phyloP scores from a whole-genome alignment of 768 basidiomycete genomes.

The Boletus insuetus region DNA sequence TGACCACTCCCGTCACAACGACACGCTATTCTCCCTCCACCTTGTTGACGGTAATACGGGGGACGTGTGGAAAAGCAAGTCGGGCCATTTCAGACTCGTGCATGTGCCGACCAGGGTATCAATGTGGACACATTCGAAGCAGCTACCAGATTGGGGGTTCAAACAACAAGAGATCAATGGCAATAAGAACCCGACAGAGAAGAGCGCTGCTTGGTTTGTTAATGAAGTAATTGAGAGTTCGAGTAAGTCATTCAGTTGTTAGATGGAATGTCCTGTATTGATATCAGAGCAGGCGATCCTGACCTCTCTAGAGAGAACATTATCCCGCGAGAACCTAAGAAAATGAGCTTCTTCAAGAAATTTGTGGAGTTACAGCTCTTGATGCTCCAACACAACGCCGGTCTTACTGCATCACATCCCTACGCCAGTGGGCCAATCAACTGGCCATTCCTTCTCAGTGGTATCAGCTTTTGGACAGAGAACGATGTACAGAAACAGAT shows the following conservation, averaged over 20 bases:
- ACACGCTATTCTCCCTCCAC: slow-evolving; percentile 82
- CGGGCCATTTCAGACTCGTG: slow-evolving; percentile 86
- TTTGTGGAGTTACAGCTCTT: slow-evolving; percentile 89
- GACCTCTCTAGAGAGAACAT: slow-evolving; percentile 47
- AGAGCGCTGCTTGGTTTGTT: slow-evolving; percentile 83
- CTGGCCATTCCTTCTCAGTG: slow-evolving; percentile 95
- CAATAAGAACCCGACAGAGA: slow-evolving; percentile 86
- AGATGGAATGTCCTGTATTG: slow-evolving; percentile 1
- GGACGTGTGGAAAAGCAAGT: slow-evolving; percentile 90
- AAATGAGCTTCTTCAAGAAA: slow-evolving; percentile 91
- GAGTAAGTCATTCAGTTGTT: slow-evolving; percentile 43
- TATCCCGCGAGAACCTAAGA: slow-evolving; percentile 66
- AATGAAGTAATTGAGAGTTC: slow-evolving; percentile 77
- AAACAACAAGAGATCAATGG: slow-evolving; percentile 98
- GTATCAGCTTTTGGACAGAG: slow-evolving; percentile 99
- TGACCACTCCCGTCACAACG: slow-evolving; percentile 74
- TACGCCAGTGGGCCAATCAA: slow-evolving; percentile 96
- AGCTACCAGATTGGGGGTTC: slow-evolving; percentile 95
- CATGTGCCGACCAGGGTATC: slow-evolving; percentile 89
- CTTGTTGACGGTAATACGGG: slow-evolving; percentile 74
- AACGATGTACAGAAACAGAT: slow-evolving; percentile 85
- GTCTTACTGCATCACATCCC: slow-evolving; percentile 94
- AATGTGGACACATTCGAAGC: slow-evolving; percentile 86
- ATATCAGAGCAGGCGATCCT: slow-evolving; percentile 52
- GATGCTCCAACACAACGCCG: slow-evolving; percentile 99